These are phyloP conservation scores for Westerdykella aurantiaca DNA, from an alignment of 2,329 filamentous ascomycete species.

Conservation along the genomic window DNA sequence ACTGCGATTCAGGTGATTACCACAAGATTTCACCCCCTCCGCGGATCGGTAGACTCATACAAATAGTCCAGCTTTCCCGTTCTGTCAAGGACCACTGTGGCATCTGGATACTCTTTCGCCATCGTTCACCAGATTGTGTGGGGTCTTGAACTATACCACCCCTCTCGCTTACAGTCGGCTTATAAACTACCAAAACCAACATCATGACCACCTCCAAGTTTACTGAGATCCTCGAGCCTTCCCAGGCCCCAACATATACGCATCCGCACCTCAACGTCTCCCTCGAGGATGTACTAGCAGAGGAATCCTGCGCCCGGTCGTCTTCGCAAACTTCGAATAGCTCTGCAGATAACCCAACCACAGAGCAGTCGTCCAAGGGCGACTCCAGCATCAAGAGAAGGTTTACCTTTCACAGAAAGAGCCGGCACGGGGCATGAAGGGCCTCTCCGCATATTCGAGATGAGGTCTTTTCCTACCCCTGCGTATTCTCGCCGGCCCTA, in stretches of 20 bases:
- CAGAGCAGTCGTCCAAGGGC: background rate
- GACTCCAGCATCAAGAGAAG: background rate
- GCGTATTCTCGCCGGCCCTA: background rate
- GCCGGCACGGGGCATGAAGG: background rate
- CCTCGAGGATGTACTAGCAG: slow-evolving; percentile 36
- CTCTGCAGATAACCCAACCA: slow-evolving; percentile 9
- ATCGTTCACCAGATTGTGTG: too few species aligned
- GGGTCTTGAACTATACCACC: too few species aligned
- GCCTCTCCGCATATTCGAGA: background rate
- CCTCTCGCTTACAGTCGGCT: too few species aligned
- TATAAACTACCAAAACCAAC: too few species aligned
- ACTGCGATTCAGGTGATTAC: too few species aligned
- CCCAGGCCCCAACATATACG: slow-evolving; percentile 29
- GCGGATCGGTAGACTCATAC: too few species aligned
- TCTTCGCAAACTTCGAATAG: slow-evolving; percentile 28
- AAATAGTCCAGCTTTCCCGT: too few species aligned
- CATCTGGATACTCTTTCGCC: too few species aligned
- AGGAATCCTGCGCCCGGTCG: slow-evolving; percentile 32
- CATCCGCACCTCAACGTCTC: slow-evolving; percentile 38
- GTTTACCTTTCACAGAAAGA: background rate
- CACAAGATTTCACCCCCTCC: too few species aligned
- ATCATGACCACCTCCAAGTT: slow-evolving; percentile 28
- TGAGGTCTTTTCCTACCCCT: background rate
- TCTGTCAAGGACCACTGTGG: too few species aligned
- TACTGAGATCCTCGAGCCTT: slow-evolving; percentile 34